Base-by-base conservation (phyloP, 208 protist genomes). In the Lotmaria passim region DNA sequence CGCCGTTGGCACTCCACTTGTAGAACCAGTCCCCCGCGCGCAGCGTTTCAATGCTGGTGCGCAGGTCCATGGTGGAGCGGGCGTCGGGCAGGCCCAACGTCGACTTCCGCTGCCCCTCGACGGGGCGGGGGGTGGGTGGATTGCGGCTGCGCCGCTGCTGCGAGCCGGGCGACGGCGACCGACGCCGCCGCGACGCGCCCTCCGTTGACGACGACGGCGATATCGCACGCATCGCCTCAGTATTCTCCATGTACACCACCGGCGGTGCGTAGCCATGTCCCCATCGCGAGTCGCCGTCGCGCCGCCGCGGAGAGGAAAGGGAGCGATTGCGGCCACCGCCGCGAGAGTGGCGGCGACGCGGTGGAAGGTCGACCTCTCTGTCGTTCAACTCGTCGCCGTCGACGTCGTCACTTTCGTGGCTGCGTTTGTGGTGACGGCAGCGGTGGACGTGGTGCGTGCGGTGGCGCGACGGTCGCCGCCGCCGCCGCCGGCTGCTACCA, bases 21-120 rank as follows among this genome's bases (percentile, higher is more conserved):
- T 88, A 93, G 67, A 93, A 96, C 85, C 87, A 96, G 53, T 96
- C 90, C 12, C 90, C 90, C 7, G 63, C 60, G 30, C 58, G 72
- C 59, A 96, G 77, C 21, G 84, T 81, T 52, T 81, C 80, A 34
- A 90, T 71, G 68, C 85, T 89, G 26, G 82, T 90, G 44, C 74
- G 76, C 24, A 91, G 71, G 74, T 92, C 81, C 38, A 93, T 81
- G 14, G 83, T 93, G 23, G 82, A 79, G 71, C 78, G 73, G 8
- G 66, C 76, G 48, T 86, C 75, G 23, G 86, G 76, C 4, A 89
- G 56, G 14, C 79, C 77, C 15, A 81, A 47, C 1, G 72, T 46
- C n/a, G 70, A 15, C 46, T 72, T 62, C 43, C 75, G 65, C 52
- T 33, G 39, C 31, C 41, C 34, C 31, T 24, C 53, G 34, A 48